Evolutionary conservation across 352 stramenopile species (phyloP).

Genomic region (Phytophthora palmivora): DNA sequence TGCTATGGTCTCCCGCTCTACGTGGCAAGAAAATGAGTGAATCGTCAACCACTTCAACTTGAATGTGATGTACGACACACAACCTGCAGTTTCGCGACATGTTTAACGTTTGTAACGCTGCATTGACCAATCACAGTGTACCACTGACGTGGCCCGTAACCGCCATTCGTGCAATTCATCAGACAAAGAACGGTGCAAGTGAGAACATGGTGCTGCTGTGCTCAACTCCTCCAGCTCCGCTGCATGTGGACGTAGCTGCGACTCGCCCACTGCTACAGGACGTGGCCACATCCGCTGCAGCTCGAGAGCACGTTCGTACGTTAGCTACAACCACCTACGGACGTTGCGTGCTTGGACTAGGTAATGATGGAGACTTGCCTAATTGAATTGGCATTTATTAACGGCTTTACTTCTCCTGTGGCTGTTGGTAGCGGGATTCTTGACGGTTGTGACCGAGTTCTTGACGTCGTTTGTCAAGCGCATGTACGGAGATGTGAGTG

Average conservation of each 20-base stretch:
- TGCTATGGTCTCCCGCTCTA: slow-evolving; percentile 94
- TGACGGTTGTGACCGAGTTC: slow-evolving; percentile 55
- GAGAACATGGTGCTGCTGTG: slow-evolving; percentile 45
- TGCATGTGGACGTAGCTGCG: slow-evolving; percentile 42
- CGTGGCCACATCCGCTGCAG: slow-evolving; percentile 28
- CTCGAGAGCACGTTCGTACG: slow-evolving; percentile 35
- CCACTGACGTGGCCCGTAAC: slow-evolving; percentile 43
- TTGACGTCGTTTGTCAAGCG: slow-evolving; percentile 56
- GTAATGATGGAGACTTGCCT: slow-evolving; percentile 29
- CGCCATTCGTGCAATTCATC: slow-evolving; percentile 31
- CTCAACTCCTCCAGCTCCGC: slow-evolving; percentile 30
- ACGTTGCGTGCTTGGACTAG: slow-evolving; percentile 78
- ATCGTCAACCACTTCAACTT: slow-evolving; percentile 26
- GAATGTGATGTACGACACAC: slow-evolving; percentile 10
- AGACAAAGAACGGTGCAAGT: no score
- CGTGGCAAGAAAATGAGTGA: slow-evolving; percentile 35
- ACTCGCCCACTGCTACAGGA: slow-evolving; percentile 37
- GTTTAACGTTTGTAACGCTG: slow-evolving; percentile 28
- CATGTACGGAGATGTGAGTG: slow-evolving; percentile 20
- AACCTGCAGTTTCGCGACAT: slow-evolving; percentile 32
- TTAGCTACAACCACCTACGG: slow-evolving; percentile 56
- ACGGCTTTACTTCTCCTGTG: slow-evolving; percentile 3
- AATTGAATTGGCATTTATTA: not conserved
- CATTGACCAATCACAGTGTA: slow-evolving; percentile 30
- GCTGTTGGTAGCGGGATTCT: slow-evolving; percentile 61